phyloP scores from a whole-genome alignment of 2,329 filamentous ascomycete species.

The Calycina marina region DNA sequence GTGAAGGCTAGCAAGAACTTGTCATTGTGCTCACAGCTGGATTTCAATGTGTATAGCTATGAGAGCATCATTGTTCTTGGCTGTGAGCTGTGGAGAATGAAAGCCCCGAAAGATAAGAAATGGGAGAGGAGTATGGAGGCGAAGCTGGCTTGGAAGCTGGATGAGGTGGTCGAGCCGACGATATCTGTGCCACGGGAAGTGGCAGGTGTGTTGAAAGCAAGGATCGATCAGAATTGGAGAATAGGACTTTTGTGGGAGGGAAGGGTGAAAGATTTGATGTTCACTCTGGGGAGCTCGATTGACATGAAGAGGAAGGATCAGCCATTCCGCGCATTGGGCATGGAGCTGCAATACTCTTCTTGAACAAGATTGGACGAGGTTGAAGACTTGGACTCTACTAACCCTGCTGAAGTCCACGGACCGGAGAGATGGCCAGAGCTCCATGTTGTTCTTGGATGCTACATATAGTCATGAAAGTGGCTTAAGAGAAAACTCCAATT shows the following conservation, averaged over 20 bases:
- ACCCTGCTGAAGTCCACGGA: background rate
- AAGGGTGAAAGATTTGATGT: conserved; percentile 78
- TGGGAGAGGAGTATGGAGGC: conserved; percentile 35
- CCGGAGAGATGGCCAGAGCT: too few relatives aligned
- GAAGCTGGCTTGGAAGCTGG: conserved; percentile 37
- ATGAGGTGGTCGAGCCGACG: conserved; percentile 20
- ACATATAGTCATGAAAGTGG: too few relatives aligned
- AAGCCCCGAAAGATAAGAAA: conserved; percentile 12
- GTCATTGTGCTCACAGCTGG: conserved; percentile 77
- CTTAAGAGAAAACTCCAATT: too few relatives aligned
- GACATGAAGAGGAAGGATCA: conserved; percentile 65
- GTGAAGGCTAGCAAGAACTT: conserved; percentile 74
- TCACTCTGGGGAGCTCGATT: conserved; percentile 77
- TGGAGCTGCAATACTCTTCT: conserved; percentile 74
- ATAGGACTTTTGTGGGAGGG: conserved; percentile 88
- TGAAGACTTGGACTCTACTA: background rate
- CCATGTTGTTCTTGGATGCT: too few relatives aligned
- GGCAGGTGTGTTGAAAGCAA: conserved; percentile 77
- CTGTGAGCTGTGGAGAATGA: conserved; percentile 78
- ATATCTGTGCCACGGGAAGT: conserved; percentile 44
- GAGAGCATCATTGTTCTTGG: conserved; percentile 88
- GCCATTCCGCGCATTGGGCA: conserved; percentile 60
- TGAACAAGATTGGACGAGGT: conserved; percentile 27
- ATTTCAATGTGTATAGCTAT: conserved; percentile 97
- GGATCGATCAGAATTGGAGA: conserved; percentile 75